These are phyloP conservation scores for Fraxinus cuspidata DNA, from an alignment of 257 asterid species.

Conservation along the genomic window DNA sequence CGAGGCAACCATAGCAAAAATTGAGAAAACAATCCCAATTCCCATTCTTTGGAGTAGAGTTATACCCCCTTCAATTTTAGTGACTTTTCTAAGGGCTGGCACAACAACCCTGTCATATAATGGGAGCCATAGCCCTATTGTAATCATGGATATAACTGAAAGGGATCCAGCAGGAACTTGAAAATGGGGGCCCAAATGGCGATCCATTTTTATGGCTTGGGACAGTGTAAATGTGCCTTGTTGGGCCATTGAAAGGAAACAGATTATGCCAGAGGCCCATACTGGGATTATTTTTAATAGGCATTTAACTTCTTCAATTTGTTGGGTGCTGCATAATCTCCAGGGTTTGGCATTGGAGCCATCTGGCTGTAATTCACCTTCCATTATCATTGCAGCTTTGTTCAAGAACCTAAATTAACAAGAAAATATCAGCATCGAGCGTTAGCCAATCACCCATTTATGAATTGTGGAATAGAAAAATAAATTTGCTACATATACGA, in stretches of 20 bases:
- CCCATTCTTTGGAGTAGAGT: conserved; percentile 83
- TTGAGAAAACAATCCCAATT: conserved; percentile 65
- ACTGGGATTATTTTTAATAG: conserved; percentile 61
- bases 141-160: conserved; percentile 60
- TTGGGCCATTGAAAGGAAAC: conserved; percentile 68
- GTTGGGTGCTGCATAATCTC: conserved; percentile 68
- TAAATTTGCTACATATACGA: too few relatives aligned
- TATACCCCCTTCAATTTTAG: conserved; percentile 69
- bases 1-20: conserved; percentile 68
- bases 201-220: conserved; percentile 78
- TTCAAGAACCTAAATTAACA: conserved; percentile 47
- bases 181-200: conserved; percentile 65
- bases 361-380: conserved; percentile 53
- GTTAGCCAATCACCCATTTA: background rate
- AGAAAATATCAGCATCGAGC: background rate
- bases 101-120: conserved; percentile 67
- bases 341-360: conserved; percentile 49
- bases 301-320: conserved; percentile 76
- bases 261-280: conserved; percentile 79
- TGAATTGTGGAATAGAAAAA: too few relatives aligned
- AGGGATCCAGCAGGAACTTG: conserved; percentile 69
- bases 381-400: conserved; percentile 63
- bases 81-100: conserved; percentile 46
- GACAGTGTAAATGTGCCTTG: conserved; percentile 74
- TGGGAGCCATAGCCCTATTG: conserved; percentile 70